Percentiles rank a stretch among this genome's conserved stretches.
phyloP scores from a whole-genome alignment of 2,329 filamentous ascomycete genomes.

The Phaeosphaeriaceae sp. region DNA sequence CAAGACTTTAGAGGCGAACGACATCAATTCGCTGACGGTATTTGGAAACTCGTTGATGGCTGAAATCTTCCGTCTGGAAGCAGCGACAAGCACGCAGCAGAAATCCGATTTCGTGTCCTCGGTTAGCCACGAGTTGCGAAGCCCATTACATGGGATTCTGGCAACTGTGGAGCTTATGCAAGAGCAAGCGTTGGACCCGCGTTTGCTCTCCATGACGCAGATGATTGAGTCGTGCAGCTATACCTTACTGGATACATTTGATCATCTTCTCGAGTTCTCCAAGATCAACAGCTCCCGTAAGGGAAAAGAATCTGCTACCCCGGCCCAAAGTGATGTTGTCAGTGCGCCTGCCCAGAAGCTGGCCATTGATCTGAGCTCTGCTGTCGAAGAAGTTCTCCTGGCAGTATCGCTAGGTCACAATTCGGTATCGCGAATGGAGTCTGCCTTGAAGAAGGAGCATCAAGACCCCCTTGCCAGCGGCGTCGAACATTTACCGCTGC shows the following conservation, averaged over 20 bases:
- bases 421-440: too few relatives aligned
- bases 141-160: constrained; percentile 48
- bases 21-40: constrained; percentile 44
- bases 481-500: too few relatives aligned
- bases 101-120: constrained; percentile 62
- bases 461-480: too few relatives aligned
- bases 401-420: constrained; percentile 33
- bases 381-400: constrained; percentile 32
- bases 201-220: constrained; percentile 56
- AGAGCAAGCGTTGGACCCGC: constrained; percentile 51
- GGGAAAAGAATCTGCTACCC: too few relatives aligned
- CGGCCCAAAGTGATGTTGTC: too few relatives aligned
- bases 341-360: too few relatives aligned
- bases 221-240: constrained; percentile 52
- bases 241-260: constrained; percentile 56
- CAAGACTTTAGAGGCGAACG: constrained; percentile 36
- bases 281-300: too few relatives aligned
- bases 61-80: constrained; percentile 62
- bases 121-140: constrained; percentile 61
- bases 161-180: constrained; percentile 60
- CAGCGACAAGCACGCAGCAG: constrained; percentile 51
- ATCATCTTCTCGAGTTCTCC: too few relatives aligned
- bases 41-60: constrained; percentile 61
- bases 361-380: constrained; percentile 29
- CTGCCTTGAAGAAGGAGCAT: too few relatives aligned